These are phyloP conservation scores for Mycena floridula DNA, from an alignment of 768 basidiomycete species.

Conservation along the genomic window DNA sequence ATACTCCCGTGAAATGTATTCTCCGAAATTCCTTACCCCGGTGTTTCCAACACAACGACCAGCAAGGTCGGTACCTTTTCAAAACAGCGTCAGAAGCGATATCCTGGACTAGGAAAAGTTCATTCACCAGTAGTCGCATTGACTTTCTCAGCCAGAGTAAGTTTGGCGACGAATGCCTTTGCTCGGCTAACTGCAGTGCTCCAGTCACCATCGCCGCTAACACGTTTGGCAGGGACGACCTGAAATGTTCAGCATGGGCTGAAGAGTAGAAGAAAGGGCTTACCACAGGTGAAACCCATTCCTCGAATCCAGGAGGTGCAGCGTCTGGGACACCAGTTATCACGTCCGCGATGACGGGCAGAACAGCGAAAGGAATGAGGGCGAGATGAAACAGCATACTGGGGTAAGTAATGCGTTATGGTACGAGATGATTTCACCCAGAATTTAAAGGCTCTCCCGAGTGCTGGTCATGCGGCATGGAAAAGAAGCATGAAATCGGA, in stretches of 20 bases:
- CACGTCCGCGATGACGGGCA: slow-evolving; percentile 1
- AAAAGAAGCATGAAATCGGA: too few relatives aligned
- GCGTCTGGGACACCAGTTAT: slow-evolving; percentile 3
- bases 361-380: background rate
- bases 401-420: too few relatives aligned
- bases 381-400: background rate
- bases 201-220: slow-evolving; percentile 2
- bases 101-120: too few relatives aligned
- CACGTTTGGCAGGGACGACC: background rate
- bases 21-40: too few relatives aligned
- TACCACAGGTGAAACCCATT: slow-evolving; percentile 6
- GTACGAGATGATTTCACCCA: too few relatives aligned
- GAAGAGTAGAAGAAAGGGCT: background rate
- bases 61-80: slow-evolving; percentile 1
- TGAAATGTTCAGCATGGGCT: background rate
- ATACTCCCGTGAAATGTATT: too few relatives aligned
- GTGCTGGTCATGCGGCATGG: too few relatives aligned
- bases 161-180: background rate
- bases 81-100: too few relatives aligned
- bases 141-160: slow-evolving; percentile 16
- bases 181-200: slow-evolving; percentile 1
- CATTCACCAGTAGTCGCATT: slow-evolving; percentile 19
- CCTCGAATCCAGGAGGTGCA: slow-evolving; percentile 2
- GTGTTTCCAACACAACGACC: slow-evolving; percentile 15
- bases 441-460: too few relatives aligned